Percentiles rank a stretch among this genome's conserved stretches.
Evolutionary conservation across 495 filamentous ascomycete species (phyloP).

Genomic region (Lindgomyces ingoldianus): DNA sequence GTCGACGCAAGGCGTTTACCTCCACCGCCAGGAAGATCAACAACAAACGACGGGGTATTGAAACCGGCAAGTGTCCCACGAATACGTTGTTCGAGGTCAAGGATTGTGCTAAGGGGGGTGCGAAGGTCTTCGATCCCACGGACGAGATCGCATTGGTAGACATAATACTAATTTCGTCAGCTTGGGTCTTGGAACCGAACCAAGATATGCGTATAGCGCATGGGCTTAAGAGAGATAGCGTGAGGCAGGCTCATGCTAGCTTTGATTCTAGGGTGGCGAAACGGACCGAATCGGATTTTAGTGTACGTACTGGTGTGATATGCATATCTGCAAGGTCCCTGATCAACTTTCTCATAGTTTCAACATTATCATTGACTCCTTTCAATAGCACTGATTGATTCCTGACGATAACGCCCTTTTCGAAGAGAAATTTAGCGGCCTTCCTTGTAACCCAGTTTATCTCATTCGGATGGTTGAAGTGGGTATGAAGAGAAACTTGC

Average conservation of each 20-base stretch:
- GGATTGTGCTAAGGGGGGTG: constrained; percentile 58
- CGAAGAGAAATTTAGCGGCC: constrained; percentile 53
- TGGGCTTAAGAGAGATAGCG: not conserved
- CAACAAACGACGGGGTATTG: constrained; percentile 60
- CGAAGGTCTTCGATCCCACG: constrained; percentile 60
- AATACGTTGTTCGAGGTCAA: constrained; percentile 55
- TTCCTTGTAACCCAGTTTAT: constrained; percentile 59
- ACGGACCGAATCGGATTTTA: not conserved
- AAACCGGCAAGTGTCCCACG: constrained; percentile 62
- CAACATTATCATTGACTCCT: constrained; percentile 57
- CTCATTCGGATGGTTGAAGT: constrained; percentile 63
- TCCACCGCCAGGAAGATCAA: constrained; percentile 62
- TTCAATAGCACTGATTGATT: constrained; percentile 54
- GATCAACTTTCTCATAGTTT: constrained; percentile 56
- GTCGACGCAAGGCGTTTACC: constrained; percentile 59
- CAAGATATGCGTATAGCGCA: not conserved
- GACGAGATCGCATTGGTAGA: constrained; percentile 63
- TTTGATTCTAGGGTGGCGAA: not conserved
- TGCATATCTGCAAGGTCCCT: constrained; percentile 55
- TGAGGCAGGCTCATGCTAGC: not conserved
- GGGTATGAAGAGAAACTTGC: constrained; percentile 61
- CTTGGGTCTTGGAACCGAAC: not conserved
- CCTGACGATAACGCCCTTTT: constrained; percentile 51
- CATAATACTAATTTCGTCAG: constrained; percentile 50
- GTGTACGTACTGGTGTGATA: constrained; percentile 53